Evolutionary conservation across 2,329 filamentous ascomycete genomes (phyloP).

Genomic region (Diaporthe citriasiana): DNA sequence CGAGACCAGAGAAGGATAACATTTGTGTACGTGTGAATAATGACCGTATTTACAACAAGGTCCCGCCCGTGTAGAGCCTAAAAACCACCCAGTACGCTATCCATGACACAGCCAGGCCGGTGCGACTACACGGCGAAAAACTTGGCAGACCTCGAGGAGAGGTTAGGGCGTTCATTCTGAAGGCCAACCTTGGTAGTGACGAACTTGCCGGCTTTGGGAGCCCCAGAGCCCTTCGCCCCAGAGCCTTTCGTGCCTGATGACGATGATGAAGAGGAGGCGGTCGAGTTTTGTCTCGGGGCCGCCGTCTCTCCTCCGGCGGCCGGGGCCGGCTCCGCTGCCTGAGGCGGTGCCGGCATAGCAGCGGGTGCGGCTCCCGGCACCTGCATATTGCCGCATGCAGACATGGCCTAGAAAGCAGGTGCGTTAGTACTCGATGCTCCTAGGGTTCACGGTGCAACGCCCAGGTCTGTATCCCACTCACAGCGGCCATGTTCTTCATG

Average conservation of each 20-base stretch:
- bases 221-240: conserved; percentile 1
- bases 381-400: conserved; percentile 18
- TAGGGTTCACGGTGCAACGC: neutral
- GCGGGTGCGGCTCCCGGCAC: neutral
- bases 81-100: conserved; percentile 16
- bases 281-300: neutral
- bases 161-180: conserved; percentile 25
- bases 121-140: conserved; percentile 2
- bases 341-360: neutral
- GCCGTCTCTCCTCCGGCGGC: conserved; percentile 1
- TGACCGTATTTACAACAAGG: conserved; percentile 32
- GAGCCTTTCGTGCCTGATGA: neutral
- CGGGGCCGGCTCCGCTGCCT: neutral
- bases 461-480: conserved; percentile 17
- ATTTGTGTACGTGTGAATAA: conserved; percentile 17
- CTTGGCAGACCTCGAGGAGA: conserved; percentile 26
- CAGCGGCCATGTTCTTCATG: conserved; percentile 42
- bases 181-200: conserved; percentile 5
- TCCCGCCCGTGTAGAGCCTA: conserved; percentile 26
- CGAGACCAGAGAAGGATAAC: conserved; percentile 15
- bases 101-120: neutral
- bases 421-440: conserved; percentile 5
- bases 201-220: conserved; percentile 15
- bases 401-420: conserved; percentile 9
- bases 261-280: neutral